phyloP scores from a whole-genome alignment of 352 stramenopile genomes.

The Pythium aphanidermatum region DNA sequence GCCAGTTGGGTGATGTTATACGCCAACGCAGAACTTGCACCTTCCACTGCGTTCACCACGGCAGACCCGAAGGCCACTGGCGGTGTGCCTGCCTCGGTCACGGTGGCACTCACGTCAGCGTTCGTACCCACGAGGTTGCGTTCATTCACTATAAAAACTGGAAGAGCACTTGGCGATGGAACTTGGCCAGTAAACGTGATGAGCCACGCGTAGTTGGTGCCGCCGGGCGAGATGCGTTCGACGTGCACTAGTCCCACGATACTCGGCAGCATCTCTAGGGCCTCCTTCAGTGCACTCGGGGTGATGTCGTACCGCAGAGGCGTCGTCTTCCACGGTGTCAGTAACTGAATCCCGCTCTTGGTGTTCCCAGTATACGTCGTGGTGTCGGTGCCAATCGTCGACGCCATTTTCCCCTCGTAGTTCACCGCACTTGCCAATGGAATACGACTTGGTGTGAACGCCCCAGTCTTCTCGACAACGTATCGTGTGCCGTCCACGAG shows the following conservation, averaged over 20 bases:
- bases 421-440: conserved; percentile 39
- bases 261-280: conserved; percentile 86
- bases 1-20: conserved; percentile 55
- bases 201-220: conserved; percentile 75
- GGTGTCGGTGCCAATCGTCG: conserved; percentile 20
- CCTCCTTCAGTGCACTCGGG: conserved; percentile 50
- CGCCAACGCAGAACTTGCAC: conserved; percentile 5
- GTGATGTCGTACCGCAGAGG: conserved; percentile 50
- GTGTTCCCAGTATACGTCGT: conserved; percentile 47
- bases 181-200: conserved; percentile 85
- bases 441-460: conserved; percentile 68
- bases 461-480: conserved; percentile 56
- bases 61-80: conserved; percentile 34
- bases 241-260: conserved; percentile 85
- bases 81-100: conserved; percentile 20
- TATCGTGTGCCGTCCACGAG: conserved; percentile 68
- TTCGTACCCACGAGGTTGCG: conserved; percentile 24
- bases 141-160: conserved; percentile 50
- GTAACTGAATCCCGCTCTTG: conserved; percentile 24
- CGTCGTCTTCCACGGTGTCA: conserved; percentile 56
- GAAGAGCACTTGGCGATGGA: conserved; percentile 26
- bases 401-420: conserved; percentile 14
- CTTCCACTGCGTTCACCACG: conserved; percentile 15
- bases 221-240: conserved; percentile 53
- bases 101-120: conserved; percentile 23